Base-by-base conservation (phyloP, 345 rosid species). In the Fremontodendron californicum region DNA sequence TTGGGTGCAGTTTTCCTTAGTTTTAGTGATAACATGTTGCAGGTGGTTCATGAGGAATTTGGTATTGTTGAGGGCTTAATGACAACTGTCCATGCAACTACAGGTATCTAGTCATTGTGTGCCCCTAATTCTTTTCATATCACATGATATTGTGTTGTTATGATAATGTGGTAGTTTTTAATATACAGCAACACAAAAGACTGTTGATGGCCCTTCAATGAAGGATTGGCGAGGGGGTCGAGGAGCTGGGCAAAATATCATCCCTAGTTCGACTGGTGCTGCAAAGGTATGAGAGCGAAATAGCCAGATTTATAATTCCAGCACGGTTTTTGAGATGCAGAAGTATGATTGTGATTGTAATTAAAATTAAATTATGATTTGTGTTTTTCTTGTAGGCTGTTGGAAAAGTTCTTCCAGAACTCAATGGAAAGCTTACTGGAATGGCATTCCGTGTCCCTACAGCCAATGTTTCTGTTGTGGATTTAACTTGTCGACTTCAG, bases 401-500 rank as follows among this genome's bases (percentile, higher is more conserved):
- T 58, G 99, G 99, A 62, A 96, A 96, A 80, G 98, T 96, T 85
- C 97, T 96, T 83, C 99, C 99, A 16, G 94, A 92, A 76, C 94
- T 96, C 80, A 94, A 96, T 23, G 99, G 99, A 69, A 96, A 90
- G 81, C 99, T 96, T 77, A 96, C 99, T 18, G 99, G 99, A 81
- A 96, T 96, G 98, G 99, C 99, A 27, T 96, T 96, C 94, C 95
- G 99, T 77, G 98, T 96, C 58, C 98, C 99, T 55, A 96, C 98
- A 60, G 76, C 99, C 7, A 96, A 96, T 79, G 98, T 96, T 55
- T 96, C 99, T 60, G 99, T 96, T 75, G 99, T 94, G 83, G 98
- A 96, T 82, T 86, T 96, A 80, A 96, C 99, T 82, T 96, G 99
- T 85, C 96, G 98, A 78, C 94, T 96, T 85, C 89, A 84, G 83